Base-by-base conservation (phyloP, 116 monocot genomes). In the Thalassia testudinum region DNA sequence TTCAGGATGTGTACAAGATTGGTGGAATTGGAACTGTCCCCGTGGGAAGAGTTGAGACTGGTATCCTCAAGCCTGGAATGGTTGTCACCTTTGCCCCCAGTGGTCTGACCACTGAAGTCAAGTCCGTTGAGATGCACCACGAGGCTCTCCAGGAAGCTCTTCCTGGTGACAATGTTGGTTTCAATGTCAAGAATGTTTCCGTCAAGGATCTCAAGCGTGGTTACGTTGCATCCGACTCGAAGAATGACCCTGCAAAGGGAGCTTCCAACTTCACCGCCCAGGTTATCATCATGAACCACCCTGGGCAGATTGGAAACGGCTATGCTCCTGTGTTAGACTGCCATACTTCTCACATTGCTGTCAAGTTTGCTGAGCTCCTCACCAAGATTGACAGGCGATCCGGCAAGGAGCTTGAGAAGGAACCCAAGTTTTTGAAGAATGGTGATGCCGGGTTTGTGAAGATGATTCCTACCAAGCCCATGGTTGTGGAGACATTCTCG, bases 401-500 rank as follows among this genome's bases (percentile, higher is more conserved):
- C 8, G 62, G 68, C 0, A 68, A 68, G 61, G 68, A 68, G 54
- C 55, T 68, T 21, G 67, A 67, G 60, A 67, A 60, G 60, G 52
- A 52, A 27, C 67, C 67, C 24, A 67, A 67, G 51, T 67, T 60
- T 24, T 24, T 67, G 60, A 67, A 67, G 53, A 67, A 67, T 25
- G 67, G 67, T 24, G 67, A 67, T 54, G 68, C 68, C 11, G 68
- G 68, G 13, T 53, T 68, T 27, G 54, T 68, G 11, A 68, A 68
- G 68, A 68, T 68, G 68, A 40, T 68, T 24, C 68, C 68, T 0
- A 61, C 68, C 26, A 68, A 68, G 48, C 70, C 70, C 20, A 70
- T 70, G 70, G 70, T 70, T 48, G 70, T 70, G 34, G 70, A 70
- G 52, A 70, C 70, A 4, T 70, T 70, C 37, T 57, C 70, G 1